phyloP scores from a whole-genome alignment of 1,139 yeast species.

The Candida mesenterica region DNA sequence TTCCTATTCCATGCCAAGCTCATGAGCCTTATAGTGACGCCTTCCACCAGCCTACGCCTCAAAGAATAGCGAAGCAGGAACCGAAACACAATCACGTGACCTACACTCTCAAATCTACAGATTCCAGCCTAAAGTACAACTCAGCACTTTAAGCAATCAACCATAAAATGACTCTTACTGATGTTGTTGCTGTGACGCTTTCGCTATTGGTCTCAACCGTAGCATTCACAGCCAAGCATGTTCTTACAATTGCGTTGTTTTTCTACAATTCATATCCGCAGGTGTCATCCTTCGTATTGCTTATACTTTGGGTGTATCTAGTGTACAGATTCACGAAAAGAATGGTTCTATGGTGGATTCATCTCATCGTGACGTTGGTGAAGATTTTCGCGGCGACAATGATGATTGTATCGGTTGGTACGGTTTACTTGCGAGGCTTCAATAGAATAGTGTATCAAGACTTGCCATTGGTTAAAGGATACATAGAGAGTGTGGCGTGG shows the following conservation, averaged over 20 bases:
- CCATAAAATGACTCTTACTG: constrained; percentile 6
- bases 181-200: constrained; percentile 9
- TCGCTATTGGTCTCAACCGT: constrained; percentile 14
- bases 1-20: too few relatives aligned
- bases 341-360: constrained; percentile 27
- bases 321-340: constrained; percentile 21
- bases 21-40: too few relatives aligned
- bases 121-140: neutral
- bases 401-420: constrained; percentile 8
- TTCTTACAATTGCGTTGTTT: constrained; percentile 16
- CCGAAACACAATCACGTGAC: too few relatives aligned
- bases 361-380: constrained; percentile 20
- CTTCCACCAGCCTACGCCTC: too few relatives aligned
- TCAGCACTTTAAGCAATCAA: neutral
- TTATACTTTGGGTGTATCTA: constrained; percentile 22
- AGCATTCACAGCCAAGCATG: constrained; percentile 16
- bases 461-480: constrained; percentile 8
- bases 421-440: constrained; percentile 20
- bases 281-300: constrained; percentile 19
- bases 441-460: constrained; percentile 13
- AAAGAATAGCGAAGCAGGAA: too few relatives aligned
- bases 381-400: constrained; percentile 19
- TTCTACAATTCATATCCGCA: constrained; percentile 26
- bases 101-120: neutral
- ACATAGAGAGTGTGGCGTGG: neutral